Evolutionary conservation across 352 stramenopile species (phyloP).

Genomic region (Halophytophthora polymorphica): DNA sequence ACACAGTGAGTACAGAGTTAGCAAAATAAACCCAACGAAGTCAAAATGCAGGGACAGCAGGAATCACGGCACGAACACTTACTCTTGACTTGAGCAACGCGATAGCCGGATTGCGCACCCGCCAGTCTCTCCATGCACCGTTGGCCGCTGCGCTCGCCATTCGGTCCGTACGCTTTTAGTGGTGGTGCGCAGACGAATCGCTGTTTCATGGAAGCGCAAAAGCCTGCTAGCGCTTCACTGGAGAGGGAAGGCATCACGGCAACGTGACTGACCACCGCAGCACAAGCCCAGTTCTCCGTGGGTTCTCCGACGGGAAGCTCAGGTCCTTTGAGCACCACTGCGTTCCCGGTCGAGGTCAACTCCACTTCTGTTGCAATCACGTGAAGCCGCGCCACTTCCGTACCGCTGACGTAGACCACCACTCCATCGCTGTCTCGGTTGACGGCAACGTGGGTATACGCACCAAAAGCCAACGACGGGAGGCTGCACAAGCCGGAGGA

Average conservation of each 20-base stretch:
- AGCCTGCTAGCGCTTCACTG: constrained; percentile 11
- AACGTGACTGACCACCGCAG: constrained; percentile 42
- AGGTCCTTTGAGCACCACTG: constrained; percentile 21
- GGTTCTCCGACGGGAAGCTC: neutral
- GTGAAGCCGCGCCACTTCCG: constrained; percentile 5
- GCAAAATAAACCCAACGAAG: constrained; percentile 4
- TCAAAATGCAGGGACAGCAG: neutral
- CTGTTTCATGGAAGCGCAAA: constrained; percentile 39
- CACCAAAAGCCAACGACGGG: constrained; percentile 12
- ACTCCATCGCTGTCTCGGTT: constrained; percentile 4
- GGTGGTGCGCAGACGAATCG: constrained; percentile 46
- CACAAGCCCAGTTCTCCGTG: constrained; percentile 2
- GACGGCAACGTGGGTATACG: constrained; percentile 29
- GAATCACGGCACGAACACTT: constrained; percentile 18
- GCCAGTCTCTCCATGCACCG: constrained; percentile 31
- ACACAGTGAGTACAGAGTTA: constrained; percentile 8
- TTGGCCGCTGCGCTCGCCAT: constrained; percentile 25
- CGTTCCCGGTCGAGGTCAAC: neutral
- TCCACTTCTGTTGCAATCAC: neutral
- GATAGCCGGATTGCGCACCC: constrained; percentile 41
- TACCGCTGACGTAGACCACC: constrained; percentile 21
- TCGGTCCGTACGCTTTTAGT: constrained; percentile 34
- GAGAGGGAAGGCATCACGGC: constrained; percentile 28
- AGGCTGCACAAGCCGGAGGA: neutral
- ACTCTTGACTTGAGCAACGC: constrained; percentile 51